These are phyloP conservation scores for Neopestalotiopsis clavispora DNA, from an alignment of 2,329 filamentous ascomycete species.

Conservation along the genomic window DNA sequence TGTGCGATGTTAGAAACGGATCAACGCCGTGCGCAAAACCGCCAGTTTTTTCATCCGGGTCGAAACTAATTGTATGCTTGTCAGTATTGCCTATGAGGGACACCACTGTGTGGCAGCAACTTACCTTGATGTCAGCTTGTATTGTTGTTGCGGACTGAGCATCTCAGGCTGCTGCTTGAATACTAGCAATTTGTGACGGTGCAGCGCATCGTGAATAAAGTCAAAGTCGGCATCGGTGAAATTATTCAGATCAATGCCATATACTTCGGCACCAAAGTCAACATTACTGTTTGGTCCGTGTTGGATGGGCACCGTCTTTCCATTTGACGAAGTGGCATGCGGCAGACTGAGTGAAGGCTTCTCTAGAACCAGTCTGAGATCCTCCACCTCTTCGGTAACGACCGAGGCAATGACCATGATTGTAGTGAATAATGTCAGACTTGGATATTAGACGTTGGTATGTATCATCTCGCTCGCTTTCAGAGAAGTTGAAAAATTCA, in stretches of 20 bases:
- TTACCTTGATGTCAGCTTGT: constrained; percentile 34
- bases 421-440: neutral
- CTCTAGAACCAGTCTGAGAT: constrained; percentile 22
- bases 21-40: constrained; percentile 43
- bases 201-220: constrained; percentile 67
- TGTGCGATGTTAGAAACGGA: constrained; percentile 36
- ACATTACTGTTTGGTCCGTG: constrained; percentile 34
- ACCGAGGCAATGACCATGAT: constrained; percentile 31
- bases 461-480: no score
- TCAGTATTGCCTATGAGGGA: neutral
- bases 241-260: constrained; percentile 41
- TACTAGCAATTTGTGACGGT: constrained; percentile 70
- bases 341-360: constrained; percentile 28
- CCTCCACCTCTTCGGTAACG: constrained; percentile 26
- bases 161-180: constrained; percentile 70
- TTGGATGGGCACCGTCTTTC: constrained; percentile 31
- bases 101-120: neutral
- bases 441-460: neutral
- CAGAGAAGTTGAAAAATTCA: no score
- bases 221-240: constrained; percentile 65
- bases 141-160: constrained; percentile 39
- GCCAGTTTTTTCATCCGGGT: constrained; percentile 39
- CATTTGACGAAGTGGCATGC: constrained; percentile 29
- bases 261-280: constrained; percentile 39
- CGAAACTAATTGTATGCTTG: constrained; percentile 29